Evolutionary conservation across 2,329 filamentous ascomycete genomes (phyloP).

Genomic region (Neonectria faginata): DNA sequence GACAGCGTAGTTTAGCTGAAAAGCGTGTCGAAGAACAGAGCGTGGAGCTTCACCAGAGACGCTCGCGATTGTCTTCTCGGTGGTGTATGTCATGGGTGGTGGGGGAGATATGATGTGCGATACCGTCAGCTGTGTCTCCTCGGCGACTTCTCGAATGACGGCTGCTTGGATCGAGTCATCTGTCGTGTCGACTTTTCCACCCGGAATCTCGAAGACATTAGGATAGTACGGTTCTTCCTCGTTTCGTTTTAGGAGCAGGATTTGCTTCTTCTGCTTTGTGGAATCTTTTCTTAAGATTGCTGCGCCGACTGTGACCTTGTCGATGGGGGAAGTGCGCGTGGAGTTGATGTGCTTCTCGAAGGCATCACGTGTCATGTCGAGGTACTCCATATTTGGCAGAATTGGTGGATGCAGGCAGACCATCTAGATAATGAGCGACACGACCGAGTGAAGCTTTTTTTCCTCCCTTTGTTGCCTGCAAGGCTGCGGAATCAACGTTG

Average conservation of each 20-base stretch:
- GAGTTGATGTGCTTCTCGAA: too few relatives aligned
- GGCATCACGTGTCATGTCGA: too few relatives aligned
- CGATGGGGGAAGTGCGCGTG: too few relatives aligned
- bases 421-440: not conserved
- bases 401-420: too few relatives aligned
- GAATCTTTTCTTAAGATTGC: too few relatives aligned
- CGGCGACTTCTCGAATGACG: not conserved
- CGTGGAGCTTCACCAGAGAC: not conserved
- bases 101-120: not conserved
- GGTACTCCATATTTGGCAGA: not conserved
- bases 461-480: not conserved
- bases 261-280: too few relatives aligned
- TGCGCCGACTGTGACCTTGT: too few relatives aligned
- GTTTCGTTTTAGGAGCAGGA: too few relatives aligned
- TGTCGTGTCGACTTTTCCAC: too few relatives aligned
- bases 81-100: not conserved
- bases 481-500: not conserved
- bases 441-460: not conserved
- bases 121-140: not conserved
- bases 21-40: not conserved
- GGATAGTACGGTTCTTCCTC: too few relatives aligned
- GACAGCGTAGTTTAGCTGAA: slow-evolving; percentile 4
- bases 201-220: too few relatives aligned
- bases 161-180: not conserved
- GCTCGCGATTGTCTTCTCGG: not conserved